Conservation (phyloP, 208 protist species). For the Herpetomonas tarakana region DNA sequence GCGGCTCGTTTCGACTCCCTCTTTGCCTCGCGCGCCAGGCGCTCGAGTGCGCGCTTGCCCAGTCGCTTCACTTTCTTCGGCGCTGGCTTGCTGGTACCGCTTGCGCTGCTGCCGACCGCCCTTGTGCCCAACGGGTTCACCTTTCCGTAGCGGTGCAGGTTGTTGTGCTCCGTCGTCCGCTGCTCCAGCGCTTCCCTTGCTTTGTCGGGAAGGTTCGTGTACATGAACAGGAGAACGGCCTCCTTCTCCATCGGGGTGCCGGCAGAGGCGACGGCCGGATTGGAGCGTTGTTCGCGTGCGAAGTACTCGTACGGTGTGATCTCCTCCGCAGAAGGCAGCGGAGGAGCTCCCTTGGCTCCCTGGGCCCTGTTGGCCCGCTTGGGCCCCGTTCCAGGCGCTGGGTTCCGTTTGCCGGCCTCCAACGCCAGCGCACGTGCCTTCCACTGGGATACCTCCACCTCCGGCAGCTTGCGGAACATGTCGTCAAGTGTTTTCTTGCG, state of each 20-base stretch:
- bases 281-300: conserved; percentile 45
- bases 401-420: conserved; percentile 17
- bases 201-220: conserved; percentile 54
- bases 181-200: conserved; percentile 44
- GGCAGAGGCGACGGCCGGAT: conserved; percentile 45
- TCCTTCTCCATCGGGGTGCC: conserved; percentile 46
- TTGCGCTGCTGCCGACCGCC: not conserved
- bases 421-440: conserved; percentile 23
- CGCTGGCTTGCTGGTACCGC: not conserved
- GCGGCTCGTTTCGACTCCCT: not conserved
- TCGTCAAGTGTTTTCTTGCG: conserved; percentile 28
- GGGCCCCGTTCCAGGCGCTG: not conserved
- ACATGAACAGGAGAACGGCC: conserved; percentile 57
- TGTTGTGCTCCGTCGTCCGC: conserved; percentile 20
- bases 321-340: not conserved
- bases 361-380: not conserved
- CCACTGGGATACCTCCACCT: conserved; percentile 22
- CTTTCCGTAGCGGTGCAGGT: not conserved
- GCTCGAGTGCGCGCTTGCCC: not conserved
- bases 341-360: not conserved
- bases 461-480: conserved; percentile 41
- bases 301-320: conserved; percentile 65
- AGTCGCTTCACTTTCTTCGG: not conserved
- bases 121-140: not conserved
- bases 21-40: not conserved